A percentile compares a stretch with the other conserved stretches of the same genome.
Conservation (phyloP, 2,329 filamentous ascomycete species). For the Paradendryphiella salina region DNA sequence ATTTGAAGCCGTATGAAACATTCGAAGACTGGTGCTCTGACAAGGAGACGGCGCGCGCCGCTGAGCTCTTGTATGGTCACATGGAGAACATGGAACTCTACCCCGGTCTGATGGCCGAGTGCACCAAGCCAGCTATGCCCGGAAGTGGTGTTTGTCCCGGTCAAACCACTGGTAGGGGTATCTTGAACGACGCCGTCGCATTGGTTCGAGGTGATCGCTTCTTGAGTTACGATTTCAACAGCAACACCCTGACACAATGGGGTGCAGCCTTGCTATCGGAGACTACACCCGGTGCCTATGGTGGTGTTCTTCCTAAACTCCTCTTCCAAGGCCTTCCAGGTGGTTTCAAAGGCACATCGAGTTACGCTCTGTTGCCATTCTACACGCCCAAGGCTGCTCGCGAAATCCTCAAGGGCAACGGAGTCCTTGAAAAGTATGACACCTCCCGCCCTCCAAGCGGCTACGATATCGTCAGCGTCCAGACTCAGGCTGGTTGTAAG, state of each 20-base stretch:
- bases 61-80: conserved; percentile 66
- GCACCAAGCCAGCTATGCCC: conserved; percentile 69
- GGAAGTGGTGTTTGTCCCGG: conserved; percentile 69
- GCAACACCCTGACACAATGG: conserved; percentile 51
- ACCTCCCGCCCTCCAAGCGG: conserved; percentile 49
- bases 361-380: conserved; percentile 55
- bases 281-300: conserved; percentile 49
- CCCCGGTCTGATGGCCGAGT: conserved; percentile 75
- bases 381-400: conserved; percentile 56
- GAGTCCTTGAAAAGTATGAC: conserved; percentile 53
- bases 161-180: conserved; percentile 74
- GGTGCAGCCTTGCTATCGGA: conserved; percentile 52
- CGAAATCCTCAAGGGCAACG: conserved; percentile 54
- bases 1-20: conserved; percentile 72
- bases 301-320: conserved; percentile 50
- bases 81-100: conserved; percentile 80
- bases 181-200: conserved; percentile 74
- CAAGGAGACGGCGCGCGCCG: conserved; percentile 65
- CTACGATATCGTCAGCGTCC: conserved; percentile 52
- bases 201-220: conserved; percentile 75
- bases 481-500: conserved; percentile 57
- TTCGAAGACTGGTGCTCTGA: conserved; percentile 86
- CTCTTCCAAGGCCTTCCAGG: conserved; percentile 54
- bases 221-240: conserved; percentile 68
- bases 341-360: conserved; percentile 54